Evolutionary conservation across 2,329 filamentous ascomycete genomes (phyloP).

Genomic region (Aspergillus felis): DNA sequence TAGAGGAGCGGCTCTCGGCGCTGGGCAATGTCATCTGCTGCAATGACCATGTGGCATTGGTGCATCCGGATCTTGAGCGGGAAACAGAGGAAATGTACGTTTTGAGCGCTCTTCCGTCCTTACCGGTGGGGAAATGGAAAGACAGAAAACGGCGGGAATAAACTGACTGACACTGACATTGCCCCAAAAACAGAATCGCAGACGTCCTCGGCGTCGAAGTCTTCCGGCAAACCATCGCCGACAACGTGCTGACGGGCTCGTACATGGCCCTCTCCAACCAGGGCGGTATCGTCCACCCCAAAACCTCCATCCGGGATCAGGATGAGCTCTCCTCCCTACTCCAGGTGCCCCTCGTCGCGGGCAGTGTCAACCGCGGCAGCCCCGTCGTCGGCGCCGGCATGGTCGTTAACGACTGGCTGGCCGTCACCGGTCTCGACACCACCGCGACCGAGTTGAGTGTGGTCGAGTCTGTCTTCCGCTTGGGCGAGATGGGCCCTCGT

Average conservation of each 20-base stretch:
- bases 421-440: constrained; percentile 87
- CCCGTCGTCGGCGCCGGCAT: constrained; percentile 94
- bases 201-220: constrained; percentile 70
- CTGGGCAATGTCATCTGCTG: constrained; percentile 95
- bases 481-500: constrained; percentile 72
- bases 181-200: constrained; percentile 57
- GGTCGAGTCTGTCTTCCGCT: constrained; percentile 89
- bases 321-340: constrained; percentile 91
- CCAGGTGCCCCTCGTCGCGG: constrained; percentile 92
- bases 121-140: not conserved
- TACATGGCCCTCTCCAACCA: constrained; percentile 98
- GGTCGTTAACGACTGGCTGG: constrained; percentile 97
- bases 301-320: constrained; percentile 95
- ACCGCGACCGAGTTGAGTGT: constrained; percentile 97
- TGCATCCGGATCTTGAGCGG: constrained; percentile 93
- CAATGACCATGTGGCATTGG: constrained; percentile 94
- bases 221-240: constrained; percentile 80
- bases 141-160: not conserved
- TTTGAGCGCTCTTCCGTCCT: not conserved
- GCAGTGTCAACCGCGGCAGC: constrained; percentile 86
- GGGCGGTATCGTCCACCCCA: constrained; percentile 94
- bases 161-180: constrained; percentile 3
- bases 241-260: constrained; percentile 92
- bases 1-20: constrained; percentile 93
- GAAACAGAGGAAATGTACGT: constrained; percentile 88